Evolutionary conservation across 495 filamentous ascomycete species (phyloP).

Genomic region (Daldinia grandis): DNA sequence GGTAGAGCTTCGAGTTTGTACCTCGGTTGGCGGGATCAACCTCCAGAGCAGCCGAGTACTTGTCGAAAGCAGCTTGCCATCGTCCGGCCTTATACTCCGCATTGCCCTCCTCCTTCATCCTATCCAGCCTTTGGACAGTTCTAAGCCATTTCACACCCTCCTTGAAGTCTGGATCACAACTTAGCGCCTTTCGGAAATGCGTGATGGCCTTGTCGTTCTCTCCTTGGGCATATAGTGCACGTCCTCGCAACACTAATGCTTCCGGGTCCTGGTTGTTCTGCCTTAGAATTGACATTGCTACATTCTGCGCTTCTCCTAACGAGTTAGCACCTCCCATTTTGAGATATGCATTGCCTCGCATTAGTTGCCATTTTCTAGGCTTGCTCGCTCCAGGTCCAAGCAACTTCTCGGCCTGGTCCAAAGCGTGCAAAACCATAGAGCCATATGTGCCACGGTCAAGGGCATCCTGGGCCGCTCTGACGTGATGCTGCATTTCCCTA

Average conservation of each 20-base stretch:
- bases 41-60: constrained; percentile 83
- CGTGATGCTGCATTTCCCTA: constrained; percentile 81
- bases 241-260: constrained; percentile 87
- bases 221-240: constrained; percentile 86
- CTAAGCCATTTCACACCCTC: constrained; percentile 83
- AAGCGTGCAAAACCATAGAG: constrained; percentile 90
- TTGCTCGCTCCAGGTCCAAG: constrained; percentile 75
- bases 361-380: constrained; percentile 90
- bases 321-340: constrained; percentile 92
- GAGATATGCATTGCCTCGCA: constrained; percentile 92
- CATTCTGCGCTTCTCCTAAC: constrained; percentile 87
- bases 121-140: constrained; percentile 87
- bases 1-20: constrained; percentile 91
- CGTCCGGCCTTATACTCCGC: constrained; percentile 83
- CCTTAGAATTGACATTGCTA: constrained; percentile 85
- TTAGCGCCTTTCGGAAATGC: constrained; percentile 87
- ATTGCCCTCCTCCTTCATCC: constrained; percentile 95
- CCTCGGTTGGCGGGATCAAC: constrained; percentile 91
- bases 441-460: constrained; percentile 75
- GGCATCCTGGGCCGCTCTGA: constrained; percentile 81
- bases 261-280: constrained; percentile 92
- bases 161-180: constrained; percentile 91
- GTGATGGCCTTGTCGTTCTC: constrained; percentile 96
- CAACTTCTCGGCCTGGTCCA: constrained; percentile 85
- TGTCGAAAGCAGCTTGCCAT: constrained; percentile 80